Conservation (phyloP, 805 yeast species). For the Ogataea populi-albae region DNA sequence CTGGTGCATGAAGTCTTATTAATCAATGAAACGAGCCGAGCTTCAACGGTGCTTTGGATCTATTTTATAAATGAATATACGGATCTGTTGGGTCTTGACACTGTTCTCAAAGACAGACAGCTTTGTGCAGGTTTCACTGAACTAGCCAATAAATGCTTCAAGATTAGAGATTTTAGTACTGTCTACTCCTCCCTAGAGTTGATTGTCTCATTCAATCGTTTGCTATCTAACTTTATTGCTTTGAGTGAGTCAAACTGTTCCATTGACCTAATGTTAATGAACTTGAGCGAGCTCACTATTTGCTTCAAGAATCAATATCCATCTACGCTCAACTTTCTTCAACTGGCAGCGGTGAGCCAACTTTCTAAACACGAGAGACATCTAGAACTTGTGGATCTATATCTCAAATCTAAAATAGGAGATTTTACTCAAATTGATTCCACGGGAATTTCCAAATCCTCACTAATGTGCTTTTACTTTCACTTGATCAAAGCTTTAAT, state of each 20-base stretch:
- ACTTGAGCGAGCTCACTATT: slow-evolving; percentile 5
- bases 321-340: slow-evolving; percentile 7
- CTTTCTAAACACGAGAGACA: slow-evolving; percentile 2
- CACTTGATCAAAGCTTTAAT: slow-evolving; percentile 19
- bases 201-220: slow-evolving; percentile 8
- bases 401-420: slow-evolving; percentile 2
- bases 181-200: slow-evolving; percentile 4
- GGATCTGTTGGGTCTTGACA: background rate
- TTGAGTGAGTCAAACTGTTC: slow-evolving; percentile 5
- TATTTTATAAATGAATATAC: slow-evolving; percentile 11
- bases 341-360: slow-evolving; percentile 7
- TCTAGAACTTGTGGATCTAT: slow-evolving; percentile 5
- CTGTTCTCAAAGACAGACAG: slow-evolving; percentile 1
- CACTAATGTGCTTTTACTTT: slow-evolving; percentile 19
- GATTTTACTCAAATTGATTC: slow-evolving; percentile 17
- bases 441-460: slow-evolving; percentile 3
- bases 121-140: slow-evolving; percentile 7
- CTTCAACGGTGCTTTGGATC: slow-evolving; percentile 12
- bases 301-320: slow-evolving; percentile 2
- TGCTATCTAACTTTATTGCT: slow-evolving; percentile 3
- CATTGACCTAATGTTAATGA: slow-evolving; percentile 4
- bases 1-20: slow-evolving; percentile 9
- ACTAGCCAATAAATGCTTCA: slow-evolving; percentile 9
- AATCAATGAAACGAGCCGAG: slow-evolving; percentile 1
- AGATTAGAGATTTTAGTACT: slow-evolving; percentile 4